A percentile compares a stretch with the other conserved stretches of the same genome.
These are phyloP conservation scores for Samsoniella hepiali DNA, from an alignment of 2,329 filamentous ascomycete genomes.

Conservation along the genomic window DNA sequence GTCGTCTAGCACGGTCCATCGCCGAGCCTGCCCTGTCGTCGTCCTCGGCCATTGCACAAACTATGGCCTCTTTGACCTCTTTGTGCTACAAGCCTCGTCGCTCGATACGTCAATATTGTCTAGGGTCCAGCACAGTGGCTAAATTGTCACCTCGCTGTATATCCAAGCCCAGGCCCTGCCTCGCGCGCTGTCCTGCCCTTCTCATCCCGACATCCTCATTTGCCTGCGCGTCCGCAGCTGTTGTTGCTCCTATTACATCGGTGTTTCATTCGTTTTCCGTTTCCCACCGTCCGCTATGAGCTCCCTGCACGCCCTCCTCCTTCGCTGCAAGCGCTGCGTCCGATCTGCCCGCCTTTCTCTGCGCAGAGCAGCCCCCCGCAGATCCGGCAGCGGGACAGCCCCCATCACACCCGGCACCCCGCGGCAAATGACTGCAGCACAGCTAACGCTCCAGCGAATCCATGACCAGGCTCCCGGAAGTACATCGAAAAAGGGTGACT, in stretches of 20 bases:
- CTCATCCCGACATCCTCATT: not conserved
- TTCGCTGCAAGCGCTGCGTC: conserved; percentile 13
- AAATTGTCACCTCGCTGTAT: not conserved
- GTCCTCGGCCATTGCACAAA: conserved; percentile 12
- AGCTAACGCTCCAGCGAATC: conserved; percentile 62
- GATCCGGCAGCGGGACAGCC: not conserved
- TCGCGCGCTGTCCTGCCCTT: not conserved
- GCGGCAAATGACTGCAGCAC: conserved; percentile 46
- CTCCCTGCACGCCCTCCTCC: not conserved
- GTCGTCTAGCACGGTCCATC: not conserved
- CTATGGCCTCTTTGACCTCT: conserved; percentile 16
- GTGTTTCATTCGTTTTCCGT: not conserved
- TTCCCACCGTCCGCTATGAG: not conserved
- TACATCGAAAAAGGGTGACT: conserved; percentile 47
- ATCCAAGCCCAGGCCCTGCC: not conserved
- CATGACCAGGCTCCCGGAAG: conserved; percentile 58
- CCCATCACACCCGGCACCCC: not conserved
- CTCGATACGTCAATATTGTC: conserved; percentile 11
- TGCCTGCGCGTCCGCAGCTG: not conserved
- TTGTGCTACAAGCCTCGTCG: conserved; percentile 12
- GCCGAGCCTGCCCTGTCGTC: not conserved
- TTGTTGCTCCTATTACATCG: not conserved
- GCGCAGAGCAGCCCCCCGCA: not conserved
- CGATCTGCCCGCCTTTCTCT: not conserved
- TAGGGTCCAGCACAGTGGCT: conserved; percentile 3